A percentile compares a stretch with the other conserved stretches of the same genome.
These are phyloP conservation scores for Eucalyptus pauciflora DNA, from an alignment of 345 rosid genomes.

Conservation along the genomic window DNA sequence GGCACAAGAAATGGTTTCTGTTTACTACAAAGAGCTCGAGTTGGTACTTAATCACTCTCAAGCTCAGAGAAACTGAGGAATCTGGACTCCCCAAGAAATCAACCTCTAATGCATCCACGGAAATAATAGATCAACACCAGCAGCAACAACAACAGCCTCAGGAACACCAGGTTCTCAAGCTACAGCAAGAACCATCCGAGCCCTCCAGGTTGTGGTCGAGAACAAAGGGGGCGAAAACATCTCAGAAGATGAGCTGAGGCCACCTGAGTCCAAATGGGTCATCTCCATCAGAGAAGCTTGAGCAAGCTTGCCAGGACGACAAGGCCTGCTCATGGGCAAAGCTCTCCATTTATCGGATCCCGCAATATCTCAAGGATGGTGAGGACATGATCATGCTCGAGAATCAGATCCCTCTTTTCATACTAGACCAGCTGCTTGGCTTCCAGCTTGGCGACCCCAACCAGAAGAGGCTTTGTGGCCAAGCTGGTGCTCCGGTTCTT, in stretches of 20 bases:
- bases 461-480: slow-evolving; percentile 45
- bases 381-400: slow-evolving; percentile 87
- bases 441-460: slow-evolving; percentile 40
- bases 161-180: too few species aligned
- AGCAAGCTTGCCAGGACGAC: slow-evolving; percentile 74
- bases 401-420: background rate
- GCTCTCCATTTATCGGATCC: slow-evolving; percentile 37
- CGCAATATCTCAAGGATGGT: slow-evolving; percentile 42
- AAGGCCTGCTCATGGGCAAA: slow-evolving; percentile 45
- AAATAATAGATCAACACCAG: too few species aligned
- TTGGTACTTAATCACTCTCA: slow-evolving; percentile 60
- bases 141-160: too few species aligned
- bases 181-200: too few species aligned
- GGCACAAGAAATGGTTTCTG: slow-evolving; percentile 31
- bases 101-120: background rate
- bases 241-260: background rate
- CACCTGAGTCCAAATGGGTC: slow-evolving; percentile 54
- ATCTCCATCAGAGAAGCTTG: slow-evolving; percentile 59
- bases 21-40: slow-evolving; percentile 52
- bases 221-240: background rate
- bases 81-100: slow-evolving; percentile 18
- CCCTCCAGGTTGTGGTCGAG: too few species aligned
- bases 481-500: slow-evolving; percentile 53
- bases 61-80: slow-evolving; percentile 49
- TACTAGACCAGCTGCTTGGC: slow-evolving; percentile 45